phyloP scores from a whole-genome alignment of 371 early-diverging fungal genomes.

The Dichotomocladium elegans region DNA sequence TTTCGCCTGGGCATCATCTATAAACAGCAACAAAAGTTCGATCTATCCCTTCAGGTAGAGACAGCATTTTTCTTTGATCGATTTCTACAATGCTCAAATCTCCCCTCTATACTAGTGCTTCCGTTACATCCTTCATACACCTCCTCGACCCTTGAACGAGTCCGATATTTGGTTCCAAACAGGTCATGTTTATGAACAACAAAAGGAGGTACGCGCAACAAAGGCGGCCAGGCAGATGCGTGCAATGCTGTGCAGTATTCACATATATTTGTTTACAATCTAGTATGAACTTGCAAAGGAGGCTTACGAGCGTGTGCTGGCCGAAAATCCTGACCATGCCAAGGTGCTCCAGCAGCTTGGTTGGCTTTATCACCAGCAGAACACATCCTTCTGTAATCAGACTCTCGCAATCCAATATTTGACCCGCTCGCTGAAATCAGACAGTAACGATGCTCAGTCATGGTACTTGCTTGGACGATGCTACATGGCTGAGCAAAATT shows the following conservation, averaged over 20 bases:
- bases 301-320: conserved; percentile 89
- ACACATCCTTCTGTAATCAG: conserved; percentile 76
- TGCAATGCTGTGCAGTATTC: too few species aligned
- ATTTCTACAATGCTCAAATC: background rate
- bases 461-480: conserved; percentile 96
- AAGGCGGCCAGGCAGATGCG: background rate
- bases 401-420: conserved; percentile 82
- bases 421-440: conserved; percentile 81
- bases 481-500: conserved; percentile 94
- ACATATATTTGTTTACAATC: background rate
- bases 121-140: conserved; percentile 83
- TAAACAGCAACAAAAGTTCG: conserved; percentile 91
- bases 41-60: conserved; percentile 74
- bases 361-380: conserved; percentile 90
- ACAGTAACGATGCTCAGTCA: conserved; percentile 90
- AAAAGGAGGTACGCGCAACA: conserved; percentile 71
- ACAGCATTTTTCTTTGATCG: background rate
- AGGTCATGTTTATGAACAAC: conserved; percentile 94
- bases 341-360: conserved; percentile 96
- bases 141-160: conserved; percentile 93
- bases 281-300: conserved; percentile 81
- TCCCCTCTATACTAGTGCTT: conserved; percentile 69
- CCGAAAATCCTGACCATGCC: conserved; percentile 89
- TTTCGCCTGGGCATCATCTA: conserved; percentile 97
- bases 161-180: conserved; percentile 98